Evolutionary conservation across 2,329 filamentous ascomycete species (phyloP), one percentile per base, ranked within the genome.

Genomic region (Claviceps pazoutovae): DNA sequence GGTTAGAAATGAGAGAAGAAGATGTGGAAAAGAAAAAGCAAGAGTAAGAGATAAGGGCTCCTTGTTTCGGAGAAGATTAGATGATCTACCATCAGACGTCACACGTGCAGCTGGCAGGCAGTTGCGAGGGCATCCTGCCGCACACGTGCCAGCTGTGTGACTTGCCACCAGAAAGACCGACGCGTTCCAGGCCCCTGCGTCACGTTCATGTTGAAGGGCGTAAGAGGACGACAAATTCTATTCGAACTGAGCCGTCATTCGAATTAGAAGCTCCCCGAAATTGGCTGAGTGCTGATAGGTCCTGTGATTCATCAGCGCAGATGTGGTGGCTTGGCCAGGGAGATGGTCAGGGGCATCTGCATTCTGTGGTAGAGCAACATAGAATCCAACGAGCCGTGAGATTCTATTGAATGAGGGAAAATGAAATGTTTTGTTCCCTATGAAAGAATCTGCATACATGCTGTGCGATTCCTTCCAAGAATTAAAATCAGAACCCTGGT

Each of bases 81-180:
- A 23, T 30, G 30, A 36, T 46, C n/a, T 5, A 46, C 16, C 13
- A 30, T 37, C 19, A n/a, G 1, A 36, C 23, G n/a, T 36, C 17
- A 3, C 8, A 9, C 16, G 36, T 46, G 11, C 51, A 49, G 46
- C 51, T 52, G 51, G 51, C 51, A 52, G 47, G 46, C 48, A 50
- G 43, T 19, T 50, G 48, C 17, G 19, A 53, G 51, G 37, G 8
- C 43, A 50, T 50, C 51, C 43, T 53, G 48, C 51, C 51, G 5
- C 4, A 46, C 26, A 44, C 13, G 16, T 47, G 43, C 23, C 51
- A 50, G 42, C 47, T 53, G 49, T 23, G 37, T 37, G 26, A 50
- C 17, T 50, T 50, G 39, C 43, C 49, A 51, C 34, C 41, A 21
- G 11, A 9, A 49, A n/a, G 17, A 48, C 23, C 37, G 41, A 16